Evolutionary conservation across 257 asterid genomes (phyloP), one percentile per base, ranked within the genome.

Genomic region (Anisodus acutangulus): DNA sequence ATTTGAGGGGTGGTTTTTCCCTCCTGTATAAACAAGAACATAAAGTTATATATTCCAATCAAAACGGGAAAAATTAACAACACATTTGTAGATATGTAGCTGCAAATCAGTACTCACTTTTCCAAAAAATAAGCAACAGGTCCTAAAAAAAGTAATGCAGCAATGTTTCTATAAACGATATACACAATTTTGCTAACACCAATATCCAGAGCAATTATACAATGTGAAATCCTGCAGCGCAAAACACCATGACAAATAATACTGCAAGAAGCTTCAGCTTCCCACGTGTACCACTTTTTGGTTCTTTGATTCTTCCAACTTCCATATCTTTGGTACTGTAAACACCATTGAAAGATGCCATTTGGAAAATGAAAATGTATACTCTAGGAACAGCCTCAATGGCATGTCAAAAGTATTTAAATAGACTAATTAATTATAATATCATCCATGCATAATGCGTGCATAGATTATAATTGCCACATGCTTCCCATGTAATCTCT

Each of bases 141-240:
- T 84, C 94, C 97, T 72, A 92, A 83, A 85, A 94, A 64, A 39
- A 91, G 37, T 86, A 93, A 83, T 16, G 97, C 97, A 62, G 93
- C 87, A 53, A 94, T 88, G 78, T 93, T 93, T 74, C 98, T 92
- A 83, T 94, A 92, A 54, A 93, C 91, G 17, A 97, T 93, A 71
- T 90, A 94, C 7, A 93, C 95, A 60, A 94, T 88, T 87, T 92
- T 93, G 94, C 98, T 94, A 53, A 94, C 91, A 63, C 97, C 98
- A 66, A 94, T 88, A 87, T 93, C 90, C 0, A 94, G 92, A 54
- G 97, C 97, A 82, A 93, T 92, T 81, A 97, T 91, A 91, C 97
- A 85, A 94, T 94, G 79, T 92, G 97, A 79, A 93, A 93, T 35
- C 97, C 98, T 82, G 98, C 95, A 86, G 85, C 93, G 89, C 97